Conservation (phyloP, 805 yeast genomes). For the Yamadazyma laniorum region DNA sequence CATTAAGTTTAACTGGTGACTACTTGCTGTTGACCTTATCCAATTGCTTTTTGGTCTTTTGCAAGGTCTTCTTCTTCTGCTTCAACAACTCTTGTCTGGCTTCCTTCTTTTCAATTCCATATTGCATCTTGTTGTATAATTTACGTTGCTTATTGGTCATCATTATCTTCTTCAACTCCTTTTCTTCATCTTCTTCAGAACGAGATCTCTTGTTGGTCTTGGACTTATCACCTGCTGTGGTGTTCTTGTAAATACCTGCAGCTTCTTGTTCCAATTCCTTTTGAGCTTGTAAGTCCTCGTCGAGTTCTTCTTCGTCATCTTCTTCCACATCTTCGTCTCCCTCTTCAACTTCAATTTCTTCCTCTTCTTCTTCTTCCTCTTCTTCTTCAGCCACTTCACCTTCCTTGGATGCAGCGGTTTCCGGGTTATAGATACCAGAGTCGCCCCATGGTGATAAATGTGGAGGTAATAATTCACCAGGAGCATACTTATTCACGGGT, state of each 20-base stretch:
- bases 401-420: conserved; percentile 53
- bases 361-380: conserved; percentile 52
- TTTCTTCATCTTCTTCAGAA: conserved; percentile 67
- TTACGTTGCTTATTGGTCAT: conserved; percentile 96
- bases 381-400: conserved; percentile 42
- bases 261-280: conserved; percentile 79
- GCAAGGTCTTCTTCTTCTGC: conserved; percentile 67
- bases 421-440: conserved; percentile 85
- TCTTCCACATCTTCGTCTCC: conserved; percentile 43
- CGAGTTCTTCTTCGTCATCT: conserved; percentile 47
- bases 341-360: conserved; percentile 47
- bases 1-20: conserved; percentile 1
- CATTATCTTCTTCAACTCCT: conserved; percentile 92
- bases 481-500: conserved; percentile 80
- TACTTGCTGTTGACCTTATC: conserved; percentile 15
- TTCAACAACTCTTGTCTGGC: conserved; percentile 65
- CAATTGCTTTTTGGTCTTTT: conserved; percentile 54
- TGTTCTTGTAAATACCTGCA: conserved; percentile 64
- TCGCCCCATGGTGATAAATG: conserved; percentile 99
- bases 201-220: conserved; percentile 38
- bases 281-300: conserved; percentile 71
- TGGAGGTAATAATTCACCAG: conserved; percentile 95
- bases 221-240: conserved; percentile 30
- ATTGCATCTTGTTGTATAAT: conserved; percentile 91
- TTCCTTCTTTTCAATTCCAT: conserved; percentile 82